phyloP scores from a whole-genome alignment of 1,284 basidiomycete species.

The Austroboletus sp. region DNA sequence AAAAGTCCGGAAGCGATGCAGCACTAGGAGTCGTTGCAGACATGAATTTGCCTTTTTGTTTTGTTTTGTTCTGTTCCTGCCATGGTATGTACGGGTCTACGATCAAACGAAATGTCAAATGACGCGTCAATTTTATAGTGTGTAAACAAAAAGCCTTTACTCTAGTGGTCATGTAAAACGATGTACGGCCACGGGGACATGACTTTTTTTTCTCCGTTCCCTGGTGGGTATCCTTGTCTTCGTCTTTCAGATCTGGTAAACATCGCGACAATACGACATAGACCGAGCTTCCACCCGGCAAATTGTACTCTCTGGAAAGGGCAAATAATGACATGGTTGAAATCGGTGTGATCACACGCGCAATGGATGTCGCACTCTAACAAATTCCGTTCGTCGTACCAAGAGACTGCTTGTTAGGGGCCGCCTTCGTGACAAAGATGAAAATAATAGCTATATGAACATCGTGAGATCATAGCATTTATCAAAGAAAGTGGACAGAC shows the following conservation, averaged over 20 bases:
- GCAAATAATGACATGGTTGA: constrained; percentile 35
- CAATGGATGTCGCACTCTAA: constrained; percentile 45
- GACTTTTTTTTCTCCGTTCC: too few relatives aligned
- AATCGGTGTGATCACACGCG: too few relatives aligned
- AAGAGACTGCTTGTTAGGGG: constrained; percentile 34
- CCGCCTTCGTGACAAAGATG: constrained; percentile 30
- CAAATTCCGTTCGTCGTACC: constrained; percentile 49
- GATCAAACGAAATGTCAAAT: too few relatives aligned
- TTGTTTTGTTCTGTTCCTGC: too few relatives aligned
- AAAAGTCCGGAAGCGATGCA: constrained; percentile 47
- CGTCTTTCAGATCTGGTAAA: constrained; percentile 16
- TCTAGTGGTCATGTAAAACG: too few relatives aligned
- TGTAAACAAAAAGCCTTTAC: too few relatives aligned
- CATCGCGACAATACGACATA: constrained; percentile 27
- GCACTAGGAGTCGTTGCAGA: constrained; percentile 32
- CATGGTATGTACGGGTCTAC: too few relatives aligned
- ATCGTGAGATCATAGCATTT: constrained; percentile 1
- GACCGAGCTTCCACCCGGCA: constrained; percentile 34
- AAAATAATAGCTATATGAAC: constrained; percentile 27
- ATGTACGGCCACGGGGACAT: too few relatives aligned
- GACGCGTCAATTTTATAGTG: too few relatives aligned
- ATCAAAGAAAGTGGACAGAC: constrained; percentile 4
- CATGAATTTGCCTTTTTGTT: background rate
- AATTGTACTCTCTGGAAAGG: constrained; percentile 30
- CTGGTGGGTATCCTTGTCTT: background rate